Evolutionary conservation across 2,329 filamentous ascomycete species (phyloP).

Genomic region (Didymellaceae sp.): DNA sequence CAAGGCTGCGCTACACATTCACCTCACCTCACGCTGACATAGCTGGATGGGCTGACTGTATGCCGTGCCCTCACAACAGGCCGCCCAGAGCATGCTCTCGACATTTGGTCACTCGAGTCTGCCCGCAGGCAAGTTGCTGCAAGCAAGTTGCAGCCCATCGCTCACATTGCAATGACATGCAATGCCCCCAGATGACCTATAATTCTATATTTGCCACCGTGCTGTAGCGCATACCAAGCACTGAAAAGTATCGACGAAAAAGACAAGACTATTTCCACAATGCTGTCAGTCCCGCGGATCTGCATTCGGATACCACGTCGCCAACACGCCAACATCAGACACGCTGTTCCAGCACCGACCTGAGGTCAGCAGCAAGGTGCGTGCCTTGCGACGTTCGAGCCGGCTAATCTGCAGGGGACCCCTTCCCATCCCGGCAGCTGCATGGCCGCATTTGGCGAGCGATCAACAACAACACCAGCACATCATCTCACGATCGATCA

Average conservation of each 20-base stretch:
- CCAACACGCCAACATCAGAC: constrained; percentile 2
- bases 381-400: constrained; percentile 16
- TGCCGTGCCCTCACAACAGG: background rate
- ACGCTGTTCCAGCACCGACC: constrained; percentile 19
- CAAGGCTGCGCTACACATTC: constrained; percentile 11
- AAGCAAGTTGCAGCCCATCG: too few relatives aligned
- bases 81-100: background rate
- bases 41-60: background rate
- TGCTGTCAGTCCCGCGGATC: too few relatives aligned
- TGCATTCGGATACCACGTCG: background rate
- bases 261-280: background rate
- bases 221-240: background rate
- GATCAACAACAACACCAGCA: constrained; percentile 20
- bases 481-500: constrained; percentile 3
- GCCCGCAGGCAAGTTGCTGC: too few relatives aligned
- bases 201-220: constrained; percentile 1
- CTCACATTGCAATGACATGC: too few relatives aligned
- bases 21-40: background rate
- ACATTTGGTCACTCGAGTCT: too few relatives aligned
- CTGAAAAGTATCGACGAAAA: background rate
- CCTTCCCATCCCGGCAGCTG: constrained; percentile 25
- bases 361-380: constrained; percentile 31
- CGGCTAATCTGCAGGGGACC: constrained; percentile 22
- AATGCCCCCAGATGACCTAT: background rate
- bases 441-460: constrained; percentile 23